phyloP scores from a whole-genome alignment of 768 basidiomycete species.

The Baorangia bicolor region DNA sequence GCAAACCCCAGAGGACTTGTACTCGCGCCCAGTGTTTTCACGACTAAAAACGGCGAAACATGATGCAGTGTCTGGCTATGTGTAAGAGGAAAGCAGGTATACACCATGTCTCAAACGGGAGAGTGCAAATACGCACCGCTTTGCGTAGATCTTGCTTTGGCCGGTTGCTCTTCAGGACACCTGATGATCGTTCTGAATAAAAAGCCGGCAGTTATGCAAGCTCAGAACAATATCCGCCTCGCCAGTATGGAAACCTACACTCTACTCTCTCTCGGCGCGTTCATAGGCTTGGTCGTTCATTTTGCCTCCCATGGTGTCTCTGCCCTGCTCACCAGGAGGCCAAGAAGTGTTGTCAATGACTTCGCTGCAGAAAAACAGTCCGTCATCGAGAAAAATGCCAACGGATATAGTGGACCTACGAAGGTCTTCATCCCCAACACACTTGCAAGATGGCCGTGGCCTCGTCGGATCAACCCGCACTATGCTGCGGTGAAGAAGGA shows the following conservation, averaged over 20 bases:
- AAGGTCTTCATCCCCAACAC: conserved; percentile 16
- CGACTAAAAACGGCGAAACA: not conserved
- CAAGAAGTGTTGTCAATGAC: not conserved
- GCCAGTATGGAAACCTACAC: conserved; percentile 5
- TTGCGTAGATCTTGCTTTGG: no score
- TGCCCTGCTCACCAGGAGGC: not conserved
- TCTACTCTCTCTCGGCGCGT: not conserved
- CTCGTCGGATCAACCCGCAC: no score
- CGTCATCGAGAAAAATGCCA: not conserved
- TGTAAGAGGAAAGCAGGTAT: not conserved
- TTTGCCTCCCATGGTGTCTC: not conserved
- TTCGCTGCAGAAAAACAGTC: not conserved
- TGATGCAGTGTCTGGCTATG: not conserved
- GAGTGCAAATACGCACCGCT: not conserved
- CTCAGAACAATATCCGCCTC: not conserved
- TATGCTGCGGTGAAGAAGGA: no score
- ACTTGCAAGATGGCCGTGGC: conserved; percentile 15
- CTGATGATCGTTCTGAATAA: not conserved
- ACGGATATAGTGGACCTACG: not conserved
- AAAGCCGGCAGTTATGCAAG: not conserved
- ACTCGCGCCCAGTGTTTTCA: not conserved
- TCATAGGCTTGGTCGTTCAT: not conserved
- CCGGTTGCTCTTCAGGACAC: not conserved
- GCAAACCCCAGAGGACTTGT: not conserved
- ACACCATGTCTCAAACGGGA: not conserved